These are phyloP conservation scores for Neoboletus magnificus DNA, from an alignment of 768 basidiomycete species.

Conservation along the genomic window DNA sequence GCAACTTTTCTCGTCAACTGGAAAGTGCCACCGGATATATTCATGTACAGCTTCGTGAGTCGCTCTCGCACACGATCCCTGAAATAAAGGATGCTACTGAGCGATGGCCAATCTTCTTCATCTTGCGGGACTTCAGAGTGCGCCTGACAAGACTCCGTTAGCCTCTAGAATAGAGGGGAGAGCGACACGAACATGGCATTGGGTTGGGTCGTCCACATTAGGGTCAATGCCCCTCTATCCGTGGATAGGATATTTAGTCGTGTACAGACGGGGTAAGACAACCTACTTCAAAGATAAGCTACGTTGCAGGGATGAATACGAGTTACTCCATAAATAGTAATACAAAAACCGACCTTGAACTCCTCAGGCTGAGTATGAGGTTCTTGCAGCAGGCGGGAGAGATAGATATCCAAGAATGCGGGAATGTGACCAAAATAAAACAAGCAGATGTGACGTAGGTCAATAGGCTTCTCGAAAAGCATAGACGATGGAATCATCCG, in stretches of 20 bases:
- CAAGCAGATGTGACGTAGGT: conserved; percentile 92
- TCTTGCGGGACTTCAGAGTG: conserved; percentile 85
- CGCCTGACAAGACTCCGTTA: conserved; percentile 43
- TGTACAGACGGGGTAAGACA: not conserved
- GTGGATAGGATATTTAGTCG: conserved; percentile 7
- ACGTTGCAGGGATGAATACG: not conserved
- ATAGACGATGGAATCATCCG: conserved; percentile 85
- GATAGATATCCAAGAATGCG: conserved; percentile 86
- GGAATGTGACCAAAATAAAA: conserved; percentile 97
- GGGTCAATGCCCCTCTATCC: conserved; percentile 92
- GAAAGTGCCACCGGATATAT: conserved; percentile 51
- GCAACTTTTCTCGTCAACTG: conserved; percentile 61
- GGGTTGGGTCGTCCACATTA: conserved; percentile 82
- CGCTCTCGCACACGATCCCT: conserved; percentile 74
- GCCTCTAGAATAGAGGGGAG: not conserved
- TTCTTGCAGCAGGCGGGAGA: conserved; percentile 70
- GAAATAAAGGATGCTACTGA: conserved; percentile 70
- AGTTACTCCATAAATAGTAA: conserved; percentile 2
- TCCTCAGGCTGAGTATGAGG: conserved; percentile 80
- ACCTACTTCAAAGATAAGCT: conserved; percentile 75
- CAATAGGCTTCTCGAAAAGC: conserved; percentile 88
- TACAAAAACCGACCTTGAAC: conserved; percentile 54
- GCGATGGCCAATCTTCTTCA: conserved; percentile 84
- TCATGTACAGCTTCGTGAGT: conserved; percentile 67
- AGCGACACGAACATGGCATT: conserved; percentile 67